phyloP scores from a whole-genome alignment of 2,329 filamentous ascomycete genomes.

The Pyrenophora teres region DNA sequence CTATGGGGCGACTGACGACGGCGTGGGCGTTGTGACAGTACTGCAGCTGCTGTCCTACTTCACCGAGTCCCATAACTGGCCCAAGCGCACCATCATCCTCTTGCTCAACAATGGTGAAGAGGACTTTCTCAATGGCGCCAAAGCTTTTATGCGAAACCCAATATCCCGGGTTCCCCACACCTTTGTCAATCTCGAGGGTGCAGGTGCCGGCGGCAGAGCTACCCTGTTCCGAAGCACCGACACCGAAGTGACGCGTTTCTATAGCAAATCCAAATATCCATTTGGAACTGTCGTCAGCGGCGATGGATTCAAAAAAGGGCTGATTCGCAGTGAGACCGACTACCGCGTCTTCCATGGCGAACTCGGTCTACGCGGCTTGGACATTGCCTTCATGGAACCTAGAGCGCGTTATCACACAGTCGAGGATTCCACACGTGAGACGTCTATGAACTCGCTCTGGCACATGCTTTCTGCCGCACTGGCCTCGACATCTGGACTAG shows the following conservation, averaged over 20 bases:
- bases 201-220: conserved; percentile 86
- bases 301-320: conserved; percentile 80
- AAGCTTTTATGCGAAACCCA: conserved; percentile 81
- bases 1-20: conserved; percentile 92
- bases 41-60: conserved; percentile 89
- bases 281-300: conserved; percentile 82
- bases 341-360: conserved; percentile 80
- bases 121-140: conserved; percentile 85
- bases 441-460: conserved; percentile 75
- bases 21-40: conserved; percentile 83
- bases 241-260: conserved; percentile 80
- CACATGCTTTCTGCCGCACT: conserved; percentile 91
- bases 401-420: conserved; percentile 88
- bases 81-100: conserved; percentile 78
- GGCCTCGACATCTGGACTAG: conserved; percentile 72
- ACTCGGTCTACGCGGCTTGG: conserved; percentile 82
- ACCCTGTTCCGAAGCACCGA: conserved; percentile 88
- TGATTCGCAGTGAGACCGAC: conserved; percentile 86
- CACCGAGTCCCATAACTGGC: conserved; percentile 68
- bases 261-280: conserved; percentile 71
- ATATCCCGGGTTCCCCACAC: conserved; percentile 80
- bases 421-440: conserved; percentile 82
- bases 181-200: conserved; percentile 93
- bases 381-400: conserved; percentile 89
- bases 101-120: conserved; percentile 97